These are phyloP conservation scores for Globisporangium splendens DNA, from an alignment of 352 stramenopile genomes.

Conservation along the genomic window DNA sequence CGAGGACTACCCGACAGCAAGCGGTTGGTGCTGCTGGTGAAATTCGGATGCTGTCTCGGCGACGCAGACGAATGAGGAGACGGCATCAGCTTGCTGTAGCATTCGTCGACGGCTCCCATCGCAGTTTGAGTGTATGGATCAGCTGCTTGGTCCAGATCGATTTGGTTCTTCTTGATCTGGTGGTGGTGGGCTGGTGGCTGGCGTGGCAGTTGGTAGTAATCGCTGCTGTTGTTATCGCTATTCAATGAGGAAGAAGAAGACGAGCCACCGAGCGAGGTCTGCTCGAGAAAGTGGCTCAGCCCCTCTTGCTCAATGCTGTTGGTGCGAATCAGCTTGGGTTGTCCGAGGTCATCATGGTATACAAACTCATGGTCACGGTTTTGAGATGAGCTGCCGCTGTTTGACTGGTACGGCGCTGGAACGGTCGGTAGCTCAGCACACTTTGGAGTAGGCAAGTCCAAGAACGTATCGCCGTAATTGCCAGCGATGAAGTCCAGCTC, in stretches of 20 bases:
- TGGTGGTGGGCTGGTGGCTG: slow-evolving; percentile 4
- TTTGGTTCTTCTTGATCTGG: slow-evolving; percentile 14
- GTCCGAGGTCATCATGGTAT: slow-evolving; percentile 26
- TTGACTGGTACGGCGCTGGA: slow-evolving; percentile 11
- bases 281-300: slow-evolving; percentile 69
- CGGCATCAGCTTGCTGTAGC: slow-evolving; percentile 34
- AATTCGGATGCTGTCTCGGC: slow-evolving; percentile 13
- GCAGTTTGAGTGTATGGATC: slow-evolving; percentile 18
- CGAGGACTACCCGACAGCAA: slow-evolving; percentile 2
- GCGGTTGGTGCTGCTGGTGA: slow-evolving; percentile 2
- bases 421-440: slow-evolving; percentile 35
- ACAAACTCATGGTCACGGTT: neutral
- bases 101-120: slow-evolving; percentile 47
- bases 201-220: neutral
- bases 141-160: slow-evolving; percentile 4
- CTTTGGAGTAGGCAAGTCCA: slow-evolving; percentile 72
- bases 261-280: slow-evolving; percentile 41
- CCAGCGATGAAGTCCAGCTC: slow-evolving; percentile 50
- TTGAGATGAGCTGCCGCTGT: slow-evolving; percentile 8
- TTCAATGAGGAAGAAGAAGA: too few relatives aligned
- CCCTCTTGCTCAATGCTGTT: slow-evolving; percentile 75
- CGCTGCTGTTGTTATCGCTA: slow-evolving; percentile 2
- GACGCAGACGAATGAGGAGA: slow-evolving; percentile 28
- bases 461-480: slow-evolving; percentile 62
- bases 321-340: slow-evolving; percentile 59